Base-by-base conservation (phyloP, 208 protist genomes). In the Crithidia brevicula region DNA sequence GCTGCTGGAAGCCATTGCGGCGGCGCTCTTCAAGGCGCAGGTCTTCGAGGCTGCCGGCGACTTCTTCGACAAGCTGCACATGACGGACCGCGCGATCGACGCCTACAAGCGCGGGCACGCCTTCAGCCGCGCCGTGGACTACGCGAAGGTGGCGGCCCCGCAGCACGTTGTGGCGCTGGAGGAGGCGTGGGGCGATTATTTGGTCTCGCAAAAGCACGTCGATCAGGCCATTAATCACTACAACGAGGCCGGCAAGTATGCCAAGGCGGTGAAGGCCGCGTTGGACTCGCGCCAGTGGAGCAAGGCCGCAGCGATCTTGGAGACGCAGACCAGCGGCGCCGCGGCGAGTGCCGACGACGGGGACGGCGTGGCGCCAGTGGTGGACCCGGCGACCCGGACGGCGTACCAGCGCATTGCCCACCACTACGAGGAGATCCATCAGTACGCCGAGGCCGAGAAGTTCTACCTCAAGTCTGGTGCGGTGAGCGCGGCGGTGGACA, bases 191-290 rank as follows among this genome's bases (percentile, higher is more conserved):
- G 98, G 97, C 38, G 97, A 98, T 77, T 97, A 96, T 68, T 90
- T 99, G n/a, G 95, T 98, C 6, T 81, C 68, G n/a, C 91, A 97
- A 71, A 91, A 95, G 80, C 94, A 98, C 60, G 78, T 98, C 1
- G 98, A 99, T 71, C 86, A 96, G 61, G 98, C 98, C 15, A 98
- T 98, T 69, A 97, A 97, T 74, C 98, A 99, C 88, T 99, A 96
- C 86, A 96, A 97, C 67, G 98, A 99, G 85, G 93, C 97, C 0
- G 89, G 92, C 50, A 82, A 95, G 74, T 94, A 96, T 65, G 71
- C 74, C 68, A 98, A 99, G 89, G 98, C 98, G 13, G 94, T 99
- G 67, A 94, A 98, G 74, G 94, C 96, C 18, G 97, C 98, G 31
- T 94, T 99, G 33, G 83, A 93, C 60, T 97, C 96, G 13, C 82